Conservation (phyloP, 495 filamentous ascomycete genomes). For the Tuber indicum region DNA sequence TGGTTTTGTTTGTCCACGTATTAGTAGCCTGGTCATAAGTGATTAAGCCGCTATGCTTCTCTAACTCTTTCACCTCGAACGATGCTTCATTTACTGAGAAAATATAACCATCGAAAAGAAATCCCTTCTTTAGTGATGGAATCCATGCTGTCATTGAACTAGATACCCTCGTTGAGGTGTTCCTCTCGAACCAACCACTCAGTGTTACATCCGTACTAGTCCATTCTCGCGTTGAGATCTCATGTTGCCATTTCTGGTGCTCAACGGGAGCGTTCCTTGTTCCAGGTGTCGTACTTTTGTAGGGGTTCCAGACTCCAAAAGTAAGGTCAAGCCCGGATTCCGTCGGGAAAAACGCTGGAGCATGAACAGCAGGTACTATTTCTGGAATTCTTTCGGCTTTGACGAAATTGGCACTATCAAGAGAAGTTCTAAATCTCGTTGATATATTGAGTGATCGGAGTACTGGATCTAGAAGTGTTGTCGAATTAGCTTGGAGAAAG, state of each 20-base stretch:
- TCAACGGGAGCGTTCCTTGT: background rate
- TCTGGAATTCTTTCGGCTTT: background rate
- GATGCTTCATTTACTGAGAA: background rate
- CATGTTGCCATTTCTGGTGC: background rate
- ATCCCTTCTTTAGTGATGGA: no score
- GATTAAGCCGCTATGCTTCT: background rate
- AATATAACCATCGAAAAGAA: background rate
- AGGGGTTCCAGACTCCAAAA: background rate
- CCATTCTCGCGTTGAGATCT: background rate
- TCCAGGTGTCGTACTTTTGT: background rate
- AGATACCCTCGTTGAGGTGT: background rate
- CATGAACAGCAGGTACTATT: background rate
- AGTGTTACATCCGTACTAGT: no score
- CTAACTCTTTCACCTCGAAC: background rate
- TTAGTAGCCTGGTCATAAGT: constrained; percentile 11
- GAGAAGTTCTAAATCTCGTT: background rate
- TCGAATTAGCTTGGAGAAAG: background rate
- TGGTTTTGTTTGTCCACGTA: constrained; percentile 14
- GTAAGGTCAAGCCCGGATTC: background rate
- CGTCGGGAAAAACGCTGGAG: constrained; percentile 3
- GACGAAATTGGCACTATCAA: background rate
- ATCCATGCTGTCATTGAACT: constrained; percentile 8
- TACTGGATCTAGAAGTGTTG: background rate
- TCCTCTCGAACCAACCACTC: no score
- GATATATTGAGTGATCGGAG: constrained; percentile 3